Evolutionary conservation across 2,329 filamentous ascomycete genomes (phyloP).

Genomic region (Penicillium nordicum): DNA sequence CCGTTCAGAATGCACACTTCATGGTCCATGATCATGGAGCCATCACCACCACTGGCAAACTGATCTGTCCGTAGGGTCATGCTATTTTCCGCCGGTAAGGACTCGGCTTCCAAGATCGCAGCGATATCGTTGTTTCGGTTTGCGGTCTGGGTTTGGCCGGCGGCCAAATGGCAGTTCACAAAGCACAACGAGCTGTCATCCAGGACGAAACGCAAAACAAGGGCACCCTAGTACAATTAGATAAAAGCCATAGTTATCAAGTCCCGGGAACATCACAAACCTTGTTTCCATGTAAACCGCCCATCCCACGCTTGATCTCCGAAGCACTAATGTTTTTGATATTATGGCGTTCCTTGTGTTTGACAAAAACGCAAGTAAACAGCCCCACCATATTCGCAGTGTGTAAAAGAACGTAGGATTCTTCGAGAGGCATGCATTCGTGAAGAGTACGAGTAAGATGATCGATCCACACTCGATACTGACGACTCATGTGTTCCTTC

Average conservation of each 20-base stretch:
- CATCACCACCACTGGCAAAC: constrained; percentile 89
- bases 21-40: constrained; percentile 90
- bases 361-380: constrained; percentile 95
- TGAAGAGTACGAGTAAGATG: constrained; percentile 79
- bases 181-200: constrained; percentile 95
- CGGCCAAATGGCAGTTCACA: constrained; percentile 94
- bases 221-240: constrained; percentile 59
- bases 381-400: constrained; percentile 87
- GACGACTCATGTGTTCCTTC: constrained; percentile 89
- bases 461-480: constrained; percentile 95
- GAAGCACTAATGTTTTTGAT: constrained; percentile 74
- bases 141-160: constrained; percentile 84
- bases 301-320: constrained; percentile 94
- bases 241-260: neutral
- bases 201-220: constrained; percentile 85
- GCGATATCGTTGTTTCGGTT: constrained; percentile 91
- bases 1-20: constrained; percentile 97
- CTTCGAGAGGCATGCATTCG: constrained; percentile 72
- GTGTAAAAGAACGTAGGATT: constrained; percentile 81
- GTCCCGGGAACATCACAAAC: constrained; percentile 30
- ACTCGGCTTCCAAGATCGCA: constrained; percentile 75
- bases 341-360: constrained; percentile 69
- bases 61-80: constrained; percentile 66
- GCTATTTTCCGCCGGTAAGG: constrained; percentile 71
- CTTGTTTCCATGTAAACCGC: constrained; percentile 93